Evolutionary conservation across 1,284 basidiomycete genomes (phyloP), one percentile per base, ranked within the genome.

Genomic region (Thelephora terrestris): DNA sequence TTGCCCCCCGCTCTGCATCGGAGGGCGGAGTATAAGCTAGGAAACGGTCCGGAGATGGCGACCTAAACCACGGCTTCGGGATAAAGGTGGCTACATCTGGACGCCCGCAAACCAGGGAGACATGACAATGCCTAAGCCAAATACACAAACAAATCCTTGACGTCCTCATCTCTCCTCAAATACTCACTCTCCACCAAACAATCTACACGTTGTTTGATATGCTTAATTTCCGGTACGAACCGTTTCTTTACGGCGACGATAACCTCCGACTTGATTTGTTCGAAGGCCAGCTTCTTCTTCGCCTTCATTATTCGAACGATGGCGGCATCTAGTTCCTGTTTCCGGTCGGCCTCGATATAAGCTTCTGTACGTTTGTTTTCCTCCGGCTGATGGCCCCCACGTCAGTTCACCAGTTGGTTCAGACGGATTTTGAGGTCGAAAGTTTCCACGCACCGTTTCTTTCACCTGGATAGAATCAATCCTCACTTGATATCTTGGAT

Each of bases 391-490:
- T 23, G 7, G 9, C 36, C 44, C 9, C 5, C 39, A 43, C 39
- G 37, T 12, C 46, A 50, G 46, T 45, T 42, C 18, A 38, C 43
- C 17, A 38, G 39, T 6, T 16, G 36, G 14, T 25, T 43, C 36
- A 21, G 14, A 12, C 5, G 44, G 21, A 48, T 34, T 35, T 43
- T n/a, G 36, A 40, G 46, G 45, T 24, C 34, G 42, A 40, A 45
- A 18, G 46, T 10, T 35, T 45, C 27, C 10, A 68, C 77, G 47
- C 57, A 91, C 88, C 51, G 90, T 84, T 57, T 93, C 87, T 61
- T 93, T 92, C 43, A 86, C 85, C 66, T 98, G 95, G 53, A 99
- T 96, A 46, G 93, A 91, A 61, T 95, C 97, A 70, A 99, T 95
- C 64, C 91, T 88, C 43, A 99, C 80, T 57, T 85, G 87, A 45